phyloP scores from a whole-genome alignment of 306 rosid species.

The Prunus davidiana region DNA sequence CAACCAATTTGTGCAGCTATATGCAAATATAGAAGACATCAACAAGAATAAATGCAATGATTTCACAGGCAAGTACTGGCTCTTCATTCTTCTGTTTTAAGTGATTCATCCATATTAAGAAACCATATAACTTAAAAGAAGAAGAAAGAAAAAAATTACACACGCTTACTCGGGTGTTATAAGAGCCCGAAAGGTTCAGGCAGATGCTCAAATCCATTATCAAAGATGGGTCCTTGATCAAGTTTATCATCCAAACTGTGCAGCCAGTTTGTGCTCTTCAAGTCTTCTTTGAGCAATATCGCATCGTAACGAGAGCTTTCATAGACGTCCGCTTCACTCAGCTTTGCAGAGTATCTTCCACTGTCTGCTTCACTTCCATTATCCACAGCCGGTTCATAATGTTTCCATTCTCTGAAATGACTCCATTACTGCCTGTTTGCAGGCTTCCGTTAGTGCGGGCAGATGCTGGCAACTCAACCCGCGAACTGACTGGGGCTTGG shows the following conservation, averaged over 20 bases:
- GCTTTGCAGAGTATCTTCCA: slow-evolving; percentile 49
- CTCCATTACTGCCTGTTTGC: slow-evolving; percentile 39
- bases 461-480: slow-evolving; percentile 39
- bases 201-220: slow-evolving; percentile 77
- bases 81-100: slow-evolving; percentile 46
- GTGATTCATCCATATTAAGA: slow-evolving; percentile 35
- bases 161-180: slow-evolving; percentile 36
- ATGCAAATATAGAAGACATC: slow-evolving; percentile 15
- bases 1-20: neutral
- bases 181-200: slow-evolving; percentile 94
- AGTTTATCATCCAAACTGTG: slow-evolving; percentile 71
- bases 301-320: slow-evolving; percentile 96
- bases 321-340: slow-evolving; percentile 71
- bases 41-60: slow-evolving; percentile 31
- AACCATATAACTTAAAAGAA: slow-evolving; percentile 33
- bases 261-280: slow-evolving; percentile 86
- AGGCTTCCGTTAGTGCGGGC: slow-evolving; percentile 40
- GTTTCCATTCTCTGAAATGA: slow-evolving; percentile 39
- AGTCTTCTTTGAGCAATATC: slow-evolving; percentile 83
- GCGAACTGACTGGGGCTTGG: slow-evolving; percentile 57
- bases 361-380: slow-evolving; percentile 49
- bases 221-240: slow-evolving; percentile 76
- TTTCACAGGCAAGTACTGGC: slow-evolving; percentile 32
- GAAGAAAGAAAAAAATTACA: slow-evolving; percentile 12
- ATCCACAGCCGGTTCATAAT: slow-evolving; percentile 29